These are phyloP conservation scores for Lagenaria siceraria DNA, from an alignment of 306 rosid genomes.

Conservation along the genomic window DNA sequence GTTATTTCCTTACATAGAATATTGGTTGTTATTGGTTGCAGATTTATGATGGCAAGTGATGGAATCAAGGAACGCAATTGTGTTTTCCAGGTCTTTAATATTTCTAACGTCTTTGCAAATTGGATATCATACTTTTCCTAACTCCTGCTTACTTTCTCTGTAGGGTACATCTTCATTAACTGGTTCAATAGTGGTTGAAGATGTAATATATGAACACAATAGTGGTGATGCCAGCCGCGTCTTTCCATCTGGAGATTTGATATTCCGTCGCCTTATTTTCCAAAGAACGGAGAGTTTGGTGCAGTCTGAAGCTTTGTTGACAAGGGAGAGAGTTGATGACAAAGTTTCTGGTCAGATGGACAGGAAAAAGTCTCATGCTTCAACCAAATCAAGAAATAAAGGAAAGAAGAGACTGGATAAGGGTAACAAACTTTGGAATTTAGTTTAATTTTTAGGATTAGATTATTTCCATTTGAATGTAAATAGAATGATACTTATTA, in stretches of 20 bases:
- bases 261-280: constrained; percentile 81
- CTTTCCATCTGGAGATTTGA: constrained; percentile 52
- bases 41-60: constrained; percentile 92
- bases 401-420: constrained; percentile 29
- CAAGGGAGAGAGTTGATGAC: constrained; percentile 23
- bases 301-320: constrained; percentile 87
- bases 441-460: neutral
- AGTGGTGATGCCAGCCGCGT: constrained; percentile 36
- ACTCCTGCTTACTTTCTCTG: constrained; percentile 16
- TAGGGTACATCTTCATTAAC: constrained; percentile 76
- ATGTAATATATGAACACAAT: constrained; percentile 74
- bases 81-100: constrained; percentile 49
- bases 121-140: constrained; percentile 13
- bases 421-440: constrained; percentile 27
- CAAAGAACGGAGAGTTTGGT: constrained; percentile 80
- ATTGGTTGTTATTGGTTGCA: constrained; percentile 29
- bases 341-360: constrained; percentile 27
- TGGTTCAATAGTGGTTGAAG: constrained; percentile 76
- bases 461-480: neutral
- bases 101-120: constrained; percentile 5
- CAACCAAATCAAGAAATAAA: constrained; percentile 56
- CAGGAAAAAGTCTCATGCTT: constrained; percentile 39
- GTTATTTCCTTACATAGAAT: neutral
- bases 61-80: constrained; percentile 73
- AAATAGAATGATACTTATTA: neutral